These are phyloP conservation scores for Fistulinella cinereoalba DNA, from an alignment of 1,284 basidiomycete species.

Conservation along the genomic window DNA sequence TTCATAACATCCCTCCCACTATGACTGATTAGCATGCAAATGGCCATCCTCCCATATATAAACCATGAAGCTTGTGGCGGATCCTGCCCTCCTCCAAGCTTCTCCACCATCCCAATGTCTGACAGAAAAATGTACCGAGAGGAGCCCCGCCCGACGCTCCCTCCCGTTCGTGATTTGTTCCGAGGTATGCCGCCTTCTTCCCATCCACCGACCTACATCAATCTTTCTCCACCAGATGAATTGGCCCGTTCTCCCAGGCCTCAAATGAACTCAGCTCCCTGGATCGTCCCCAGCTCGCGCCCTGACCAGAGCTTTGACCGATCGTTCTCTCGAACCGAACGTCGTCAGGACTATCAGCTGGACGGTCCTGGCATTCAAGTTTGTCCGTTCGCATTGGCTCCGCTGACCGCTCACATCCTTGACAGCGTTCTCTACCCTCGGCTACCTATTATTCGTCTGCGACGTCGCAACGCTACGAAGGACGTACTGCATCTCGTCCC, in stretches of 20 bases:
- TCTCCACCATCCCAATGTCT: constrained; percentile 37
- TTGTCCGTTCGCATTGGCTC: neutral
- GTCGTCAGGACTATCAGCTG: constrained; percentile 26
- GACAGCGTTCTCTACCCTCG: constrained; percentile 23
- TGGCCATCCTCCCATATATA: constrained; percentile 27
- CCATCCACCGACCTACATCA: neutral
- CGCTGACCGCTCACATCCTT: constrained; percentile 8
- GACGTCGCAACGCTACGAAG: constrained; percentile 29
- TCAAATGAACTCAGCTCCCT: constrained; percentile 38
- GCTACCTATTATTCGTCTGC: constrained; percentile 20
- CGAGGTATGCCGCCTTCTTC: constrained; percentile 44
- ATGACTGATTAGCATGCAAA: constrained; percentile 26
- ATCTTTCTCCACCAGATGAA: constrained; percentile 38
- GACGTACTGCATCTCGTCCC: constrained; percentile 17
- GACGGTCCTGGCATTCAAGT: constrained; percentile 35
- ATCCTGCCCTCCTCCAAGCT: constrained; percentile 10
- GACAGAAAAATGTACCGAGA: constrained; percentile 39
- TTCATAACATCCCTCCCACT: constrained; percentile 25
- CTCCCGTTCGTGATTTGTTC: constrained; percentile 71
- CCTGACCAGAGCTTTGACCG: constrained; percentile 22
- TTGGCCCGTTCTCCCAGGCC: constrained; percentile 39
- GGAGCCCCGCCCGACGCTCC: constrained; percentile 60
- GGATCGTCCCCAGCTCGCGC: constrained; percentile 38
- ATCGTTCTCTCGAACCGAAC: constrained; percentile 23
- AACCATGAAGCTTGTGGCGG: constrained; percentile 12